These are phyloP conservation scores for Pythium oligandrum DNA, from an alignment of 352 stramenopile genomes.

Conservation along the genomic window DNA sequence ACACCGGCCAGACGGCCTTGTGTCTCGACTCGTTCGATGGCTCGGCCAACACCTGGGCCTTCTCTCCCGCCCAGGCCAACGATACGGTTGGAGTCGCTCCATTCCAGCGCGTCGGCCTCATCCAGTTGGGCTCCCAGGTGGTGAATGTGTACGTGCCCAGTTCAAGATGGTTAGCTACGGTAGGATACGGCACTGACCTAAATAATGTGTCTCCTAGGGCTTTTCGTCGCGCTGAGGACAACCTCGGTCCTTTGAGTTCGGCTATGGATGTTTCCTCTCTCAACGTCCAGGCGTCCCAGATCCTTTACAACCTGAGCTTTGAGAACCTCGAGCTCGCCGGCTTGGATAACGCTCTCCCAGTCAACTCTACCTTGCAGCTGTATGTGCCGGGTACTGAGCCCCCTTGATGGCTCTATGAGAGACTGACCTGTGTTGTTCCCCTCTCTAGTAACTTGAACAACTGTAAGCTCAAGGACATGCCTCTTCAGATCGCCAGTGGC, in stretches of 20 bases:
- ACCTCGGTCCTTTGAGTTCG: conserved; percentile 28
- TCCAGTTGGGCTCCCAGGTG: conserved; percentile 50
- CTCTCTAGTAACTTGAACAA: conserved; percentile 53
- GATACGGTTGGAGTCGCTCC: conserved; percentile 40
- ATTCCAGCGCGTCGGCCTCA: conserved; percentile 67
- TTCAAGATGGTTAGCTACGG: too few relatives aligned
- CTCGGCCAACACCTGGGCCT: conserved; percentile 35
- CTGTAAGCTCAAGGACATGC: conserved; percentile 60
- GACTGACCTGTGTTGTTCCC: not conserved
- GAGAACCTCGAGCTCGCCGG: conserved; percentile 36
- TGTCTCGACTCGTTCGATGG: conserved; percentile 56
- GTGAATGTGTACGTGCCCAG: conserved; percentile 23
- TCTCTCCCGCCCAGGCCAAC: conserved; percentile 47
- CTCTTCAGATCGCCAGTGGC: conserved; percentile 39
- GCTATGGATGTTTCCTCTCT: conserved; percentile 59
- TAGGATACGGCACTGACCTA: too few relatives aligned
- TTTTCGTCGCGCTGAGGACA: conserved; percentile 34
- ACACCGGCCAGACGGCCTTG: conserved; percentile 55
- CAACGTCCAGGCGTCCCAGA: conserved; percentile 47
- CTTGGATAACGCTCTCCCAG: conserved; percentile 41
- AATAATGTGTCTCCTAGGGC: too few relatives aligned
- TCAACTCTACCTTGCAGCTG: conserved; percentile 51
- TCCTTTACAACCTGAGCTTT: conserved; percentile 49
- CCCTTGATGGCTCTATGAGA: too few relatives aligned
- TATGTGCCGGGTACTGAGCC: conserved; percentile 10